Evolutionary conservation across 768 basidiomycete species (phyloP), one percentile per base, ranked within the genome.

Genomic region (Gloeostereum incarnatum): DNA sequence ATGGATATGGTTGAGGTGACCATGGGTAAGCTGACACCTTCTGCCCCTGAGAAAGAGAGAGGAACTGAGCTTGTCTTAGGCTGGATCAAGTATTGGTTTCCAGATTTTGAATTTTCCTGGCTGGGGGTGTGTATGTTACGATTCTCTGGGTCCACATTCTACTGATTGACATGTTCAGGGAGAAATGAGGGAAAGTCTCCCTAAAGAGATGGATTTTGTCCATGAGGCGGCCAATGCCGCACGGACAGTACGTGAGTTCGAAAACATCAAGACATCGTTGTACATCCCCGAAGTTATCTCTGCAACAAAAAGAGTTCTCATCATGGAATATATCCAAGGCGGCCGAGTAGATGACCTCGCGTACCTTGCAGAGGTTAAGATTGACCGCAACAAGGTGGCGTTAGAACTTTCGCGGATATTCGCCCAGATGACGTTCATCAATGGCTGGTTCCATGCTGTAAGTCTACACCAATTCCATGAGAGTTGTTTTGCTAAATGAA

Each of bases 51-150:
- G 13, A 4, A 4, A 30, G 17, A 30, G 13, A 13, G 18, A 36
- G 33, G 40, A 24, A 20, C 38, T 52, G 18, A 47, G 13, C n/a
- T 2, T 31, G 26, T 26, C 32, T 9, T 36, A 80, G 81, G 81
- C 13, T 82, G 88, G 75, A 80, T 99, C 46, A 93, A 93, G 52
- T 75, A 74, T 43, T 78, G 89, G 71, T 98, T 98, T 57, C 96
- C 96, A 1, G 81, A 92, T 38, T 99, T 98, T 49, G 93, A 97
- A 55, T 87, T 94, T 52, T 81, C 80, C 0, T 96, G 92, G 93
- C 69, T 94, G 8, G 83, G 77, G 3, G 86, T 51, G 67, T 67
- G 63, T 45, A 17, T 16, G 16, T 42, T 6, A 35, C 20, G 13
- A 10, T 29, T 6, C 35, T 35, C 25, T 26, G n/a, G 10, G 6